phyloP scores from a whole-genome alignment of 2,329 filamentous ascomycete species.

The Cryphonectria nitschkei region DNA sequence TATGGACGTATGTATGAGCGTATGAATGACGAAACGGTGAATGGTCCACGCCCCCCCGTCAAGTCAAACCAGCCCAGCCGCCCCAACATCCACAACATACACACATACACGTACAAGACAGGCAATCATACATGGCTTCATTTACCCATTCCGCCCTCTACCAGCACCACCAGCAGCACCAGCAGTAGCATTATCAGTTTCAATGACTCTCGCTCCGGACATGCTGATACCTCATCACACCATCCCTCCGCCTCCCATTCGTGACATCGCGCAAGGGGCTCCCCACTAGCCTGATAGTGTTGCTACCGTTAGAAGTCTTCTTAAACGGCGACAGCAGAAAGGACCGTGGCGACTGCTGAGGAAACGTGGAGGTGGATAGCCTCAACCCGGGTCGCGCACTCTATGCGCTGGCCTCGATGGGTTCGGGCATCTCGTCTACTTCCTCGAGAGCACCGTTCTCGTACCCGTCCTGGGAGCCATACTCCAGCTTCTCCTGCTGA shows the following conservation, averaged over 20 bases:
- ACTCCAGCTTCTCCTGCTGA: conserved; percentile 85
- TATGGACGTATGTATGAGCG: conserved; percentile 6
- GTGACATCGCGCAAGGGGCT: conserved; percentile 27
- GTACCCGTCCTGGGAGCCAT: conserved; percentile 51
- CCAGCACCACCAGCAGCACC: neutral
- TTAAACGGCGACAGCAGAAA: conserved; percentile 35
- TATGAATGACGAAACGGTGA: conserved; percentile 4
- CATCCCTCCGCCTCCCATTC: conserved; percentile 32
- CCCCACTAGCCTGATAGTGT: conserved; percentile 16
- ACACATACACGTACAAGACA: conserved; percentile 25
- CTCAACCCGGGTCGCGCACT: conserved; percentile 33
- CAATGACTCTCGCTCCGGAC: conserved; percentile 22
- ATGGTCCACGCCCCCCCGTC: conserved; percentile 10
- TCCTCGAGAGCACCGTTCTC: conserved; percentile 55
- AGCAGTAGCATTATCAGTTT: neutral
- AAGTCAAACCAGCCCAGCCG: conserved; percentile 11
- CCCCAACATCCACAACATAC: conserved; percentile 23
- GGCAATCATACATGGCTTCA: conserved; percentile 28
- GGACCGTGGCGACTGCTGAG: conserved; percentile 34
- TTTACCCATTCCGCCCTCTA: conserved; percentile 18
- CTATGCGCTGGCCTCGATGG: conserved; percentile 43
- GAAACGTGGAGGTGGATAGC: conserved; percentile 27
- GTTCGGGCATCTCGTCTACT: conserved; percentile 51
- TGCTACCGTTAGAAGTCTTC: conserved; percentile 18
- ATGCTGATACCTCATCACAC: conserved; percentile 17